phyloP scores from a whole-genome alignment of 2,329 filamentous ascomycete genomes.

The Penicillium sp. region DNA sequence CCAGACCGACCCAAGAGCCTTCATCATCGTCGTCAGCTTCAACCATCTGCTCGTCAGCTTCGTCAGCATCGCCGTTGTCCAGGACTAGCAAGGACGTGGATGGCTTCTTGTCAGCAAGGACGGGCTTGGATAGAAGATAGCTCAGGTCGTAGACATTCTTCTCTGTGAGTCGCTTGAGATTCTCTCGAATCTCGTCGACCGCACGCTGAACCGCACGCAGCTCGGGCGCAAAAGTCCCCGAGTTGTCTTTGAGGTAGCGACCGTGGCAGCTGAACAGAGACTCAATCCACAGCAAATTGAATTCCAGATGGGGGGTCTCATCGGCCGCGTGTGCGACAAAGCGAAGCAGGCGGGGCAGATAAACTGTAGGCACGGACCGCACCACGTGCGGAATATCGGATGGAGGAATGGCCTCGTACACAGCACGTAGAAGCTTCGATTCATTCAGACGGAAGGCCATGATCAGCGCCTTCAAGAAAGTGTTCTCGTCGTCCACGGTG shows the following conservation, averaged over 20 bases:
- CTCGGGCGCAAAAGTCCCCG: slow-evolving; percentile 78
- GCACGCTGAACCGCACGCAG: slow-evolving; percentile 80
- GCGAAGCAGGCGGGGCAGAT: slow-evolving; percentile 79
- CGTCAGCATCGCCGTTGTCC: slow-evolving; percentile 30
- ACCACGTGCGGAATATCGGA: slow-evolving; percentile 76
- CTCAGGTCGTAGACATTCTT: slow-evolving; percentile 89
- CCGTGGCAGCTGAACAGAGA: slow-evolving; percentile 79
- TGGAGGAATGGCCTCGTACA: slow-evolving; percentile 81
- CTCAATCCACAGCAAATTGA: slow-evolving; percentile 92
- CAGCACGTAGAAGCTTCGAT: slow-evolving; percentile 73
- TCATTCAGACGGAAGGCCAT: slow-evolving; percentile 98
- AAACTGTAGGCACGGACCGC: slow-evolving; percentile 76
- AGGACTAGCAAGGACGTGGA: slow-evolving; percentile 33
- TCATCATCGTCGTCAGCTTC: slow-evolving; percentile 49
- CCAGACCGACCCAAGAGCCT: slow-evolving; percentile 58
- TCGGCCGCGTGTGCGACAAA: slow-evolving; percentile 88
- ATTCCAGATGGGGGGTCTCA: slow-evolving; percentile 89
- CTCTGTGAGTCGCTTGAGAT: slow-evolving; percentile 79
- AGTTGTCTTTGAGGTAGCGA: slow-evolving; percentile 77
- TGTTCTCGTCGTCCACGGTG: slow-evolving; percentile 69
- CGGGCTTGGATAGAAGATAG: slow-evolving; percentile 67
- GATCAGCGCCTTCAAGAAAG: slow-evolving; percentile 83
- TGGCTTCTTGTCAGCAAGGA: slow-evolving; percentile 35
- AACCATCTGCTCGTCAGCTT: slow-evolving; percentile 32
- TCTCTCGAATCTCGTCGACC: slow-evolving; percentile 75